These are phyloP conservation scores for Aspergillus sp. DNA, from an alignment of 2,329 filamentous ascomycete genomes.

Conservation along the genomic window DNA sequence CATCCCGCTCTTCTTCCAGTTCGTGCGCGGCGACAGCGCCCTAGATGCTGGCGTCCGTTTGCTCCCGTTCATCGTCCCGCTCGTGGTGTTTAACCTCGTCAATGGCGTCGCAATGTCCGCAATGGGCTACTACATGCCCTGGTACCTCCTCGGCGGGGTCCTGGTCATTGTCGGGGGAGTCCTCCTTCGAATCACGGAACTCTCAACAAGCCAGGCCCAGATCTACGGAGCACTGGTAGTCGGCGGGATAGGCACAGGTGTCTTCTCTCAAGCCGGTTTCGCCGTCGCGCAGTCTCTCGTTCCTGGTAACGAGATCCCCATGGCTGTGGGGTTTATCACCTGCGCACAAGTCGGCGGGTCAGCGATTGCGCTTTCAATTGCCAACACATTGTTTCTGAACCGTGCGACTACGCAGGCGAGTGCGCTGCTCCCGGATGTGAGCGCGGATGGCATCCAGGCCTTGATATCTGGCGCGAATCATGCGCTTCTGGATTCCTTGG, in stretches of 20 bases:
- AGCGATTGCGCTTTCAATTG: neutral
- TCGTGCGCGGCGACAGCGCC: constrained; percentile 43
- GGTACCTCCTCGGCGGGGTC: constrained; percentile 24
- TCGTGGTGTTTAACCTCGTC: constrained; percentile 16
- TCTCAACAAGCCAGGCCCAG: constrained; percentile 14
- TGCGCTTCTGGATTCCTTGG: neutral
- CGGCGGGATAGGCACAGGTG: constrained; percentile 22
- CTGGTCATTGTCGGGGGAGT: constrained; percentile 23
- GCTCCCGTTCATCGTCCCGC: constrained; percentile 23
- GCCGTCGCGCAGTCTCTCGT: constrained; percentile 19
- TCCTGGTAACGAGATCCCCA: neutral
- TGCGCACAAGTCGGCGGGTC: neutral
- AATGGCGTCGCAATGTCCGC: constrained; percentile 21
- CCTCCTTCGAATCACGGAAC: constrained; percentile 20
- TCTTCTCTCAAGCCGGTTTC: constrained; percentile 20
- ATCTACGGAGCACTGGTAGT: constrained; percentile 29
- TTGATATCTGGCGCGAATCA: neutral
- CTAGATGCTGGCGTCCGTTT: constrained; percentile 27
- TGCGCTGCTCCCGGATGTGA: neutral
- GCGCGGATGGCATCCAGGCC: neutral
- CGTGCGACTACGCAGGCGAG: neutral
- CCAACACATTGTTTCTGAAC: constrained; percentile 3
- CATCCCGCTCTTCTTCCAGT: constrained; percentile 57
- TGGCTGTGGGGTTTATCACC: neutral
- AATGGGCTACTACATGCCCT: constrained; percentile 17